Base-by-base conservation (phyloP, 1,139 yeast species). In the Tardiomyces depauwii region DNA sequence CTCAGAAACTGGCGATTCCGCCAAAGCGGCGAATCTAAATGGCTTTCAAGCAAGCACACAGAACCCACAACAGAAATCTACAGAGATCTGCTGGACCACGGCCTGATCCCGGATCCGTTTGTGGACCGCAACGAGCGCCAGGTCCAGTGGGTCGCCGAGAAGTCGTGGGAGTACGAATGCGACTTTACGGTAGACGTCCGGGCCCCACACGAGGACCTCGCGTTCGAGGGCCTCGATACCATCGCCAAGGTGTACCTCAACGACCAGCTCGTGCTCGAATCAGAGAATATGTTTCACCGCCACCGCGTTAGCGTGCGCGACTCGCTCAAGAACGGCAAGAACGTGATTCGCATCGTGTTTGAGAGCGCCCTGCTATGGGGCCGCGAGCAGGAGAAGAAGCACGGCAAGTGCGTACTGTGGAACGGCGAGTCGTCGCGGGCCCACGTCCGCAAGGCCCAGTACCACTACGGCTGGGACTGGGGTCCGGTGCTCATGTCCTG, bases 401-500 rank as follows among this genome's bases (percentile, higher is more conserved):
- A 58, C 38, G 36, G 36, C 16, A 63, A 60, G 14, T 47, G 46
- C 36, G 44, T 44, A n/a, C 52, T 14, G 56, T 70, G 50, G 64
- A 72, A 70, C 53, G 77, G 76, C 60, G 43, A 42, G 14, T 21
- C 39, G 10, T 42, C 43, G 36, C 55, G 76, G 41, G 54, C 67
- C 41, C 64, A 68, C 46, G 67, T 66, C 9, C 56, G 76, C 49
- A 72, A 72, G 52, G 73, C 75, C 1, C 75, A 70, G 51, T 71
- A 70, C 51, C 74, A 71, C 47, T 72, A 64, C 53, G 76, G 76
- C 1, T 72, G 76, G 76, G 76, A 72, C 53, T 72, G 76, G 76
- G 75, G 75, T 6, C 76, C 75, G 2, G 52, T 61, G 0, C 52
- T 70, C 42, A 57, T 70, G 50, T 63, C 72, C 10, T 68, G 72